These are phyloP conservation scores for Tetracladium setigerum DNA, from an alignment of 495 filamentous ascomycete species.

Conservation along the genomic window DNA sequence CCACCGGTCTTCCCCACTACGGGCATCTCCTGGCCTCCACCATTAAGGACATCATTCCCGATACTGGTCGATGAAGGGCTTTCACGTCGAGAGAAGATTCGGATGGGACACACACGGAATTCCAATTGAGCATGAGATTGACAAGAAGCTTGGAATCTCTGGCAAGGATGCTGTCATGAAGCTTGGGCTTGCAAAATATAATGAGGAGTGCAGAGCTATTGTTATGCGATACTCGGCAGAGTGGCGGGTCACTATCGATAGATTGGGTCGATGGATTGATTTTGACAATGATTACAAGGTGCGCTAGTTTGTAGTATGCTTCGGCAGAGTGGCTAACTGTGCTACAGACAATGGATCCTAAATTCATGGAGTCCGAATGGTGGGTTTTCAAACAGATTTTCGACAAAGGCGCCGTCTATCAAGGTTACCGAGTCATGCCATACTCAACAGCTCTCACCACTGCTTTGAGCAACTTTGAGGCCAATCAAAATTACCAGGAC, in stretches of 20 bases:
- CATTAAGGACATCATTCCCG: slow-evolving; percentile 93
- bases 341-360: slow-evolving; percentile 74
- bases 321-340: slow-evolving; percentile 4
- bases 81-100: slow-evolving; percentile 67
- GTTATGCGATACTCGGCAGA: slow-evolving; percentile 89
- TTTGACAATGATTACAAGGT: slow-evolving; percentile 98
- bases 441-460: slow-evolving; percentile 90
- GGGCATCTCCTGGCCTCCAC: slow-evolving; percentile 93
- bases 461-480: slow-evolving; percentile 87
- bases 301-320: slow-evolving; percentile 4
- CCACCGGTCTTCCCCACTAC: slow-evolving; percentile 83
- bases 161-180: slow-evolving; percentile 82
- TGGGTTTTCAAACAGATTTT: slow-evolving; percentile 94
- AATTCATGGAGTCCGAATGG: slow-evolving; percentile 96
- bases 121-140: slow-evolving; percentile 96
- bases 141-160: slow-evolving; percentile 90
- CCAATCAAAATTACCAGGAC: slow-evolving; percentile 92
- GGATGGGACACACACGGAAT: slow-evolving; percentile 92
- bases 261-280: slow-evolving; percentile 95
- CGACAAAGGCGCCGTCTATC: slow-evolving; percentile 83
- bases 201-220: slow-evolving; percentile 85
- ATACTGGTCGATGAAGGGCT: slow-evolving; percentile 97
- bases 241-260: slow-evolving; percentile 84
- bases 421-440: slow-evolving; percentile 86
- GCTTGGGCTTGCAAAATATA: slow-evolving; percentile 86